Base-by-base conservation (phyloP, 169 alveolate species). In the Plasmodium billcollinsi region DNA sequence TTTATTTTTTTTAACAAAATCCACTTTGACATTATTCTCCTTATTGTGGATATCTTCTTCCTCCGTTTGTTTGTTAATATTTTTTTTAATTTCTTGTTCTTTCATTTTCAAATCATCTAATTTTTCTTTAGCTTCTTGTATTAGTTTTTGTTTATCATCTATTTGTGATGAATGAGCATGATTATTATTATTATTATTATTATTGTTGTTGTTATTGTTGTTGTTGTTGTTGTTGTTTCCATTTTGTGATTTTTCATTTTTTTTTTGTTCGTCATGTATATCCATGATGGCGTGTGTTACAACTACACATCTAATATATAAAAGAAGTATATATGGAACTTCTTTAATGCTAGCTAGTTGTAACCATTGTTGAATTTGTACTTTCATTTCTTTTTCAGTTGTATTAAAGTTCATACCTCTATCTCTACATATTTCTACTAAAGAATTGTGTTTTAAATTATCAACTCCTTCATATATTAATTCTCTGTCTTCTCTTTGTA, bases 381-480 rank as follows among this genome's bases (percentile, higher is more conserved):
- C 11, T 54, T 67, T 80, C 90, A 80, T 80, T 47, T 96, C 97
- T 88, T 93, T 95, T 59, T 95, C 91, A 12, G 95, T 86, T 33
- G 92, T 92, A 91, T 95, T 93, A 67, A 94, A 96, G 86, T 88
- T 93, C 98, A 96, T 96, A 2, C 97, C 98, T 65, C 96, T 88
- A 56, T 93, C 96, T 15, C 92, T 74, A 39, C 97, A 95, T 18
- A 97, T 97, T 78, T 96, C 98, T 39, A 93, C 92, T 52, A 96
- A 88, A 80, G 96, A 97, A 49, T 94, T 96, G 39, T 93, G 88
- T 39, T 94, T 73, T 45, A 96, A 88, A 63, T 93, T 94, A 59
- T 96, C 97, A 29, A 96, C 97, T 7, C 98, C 98, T 65, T 96
- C 98, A 97, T 97, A 96, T 74, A 95, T 70, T 43, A 96, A 93